Evolutionary conservation across 2,329 filamentous ascomycete genomes (phyloP).

Genomic region (Trichoderma breve): DNA sequence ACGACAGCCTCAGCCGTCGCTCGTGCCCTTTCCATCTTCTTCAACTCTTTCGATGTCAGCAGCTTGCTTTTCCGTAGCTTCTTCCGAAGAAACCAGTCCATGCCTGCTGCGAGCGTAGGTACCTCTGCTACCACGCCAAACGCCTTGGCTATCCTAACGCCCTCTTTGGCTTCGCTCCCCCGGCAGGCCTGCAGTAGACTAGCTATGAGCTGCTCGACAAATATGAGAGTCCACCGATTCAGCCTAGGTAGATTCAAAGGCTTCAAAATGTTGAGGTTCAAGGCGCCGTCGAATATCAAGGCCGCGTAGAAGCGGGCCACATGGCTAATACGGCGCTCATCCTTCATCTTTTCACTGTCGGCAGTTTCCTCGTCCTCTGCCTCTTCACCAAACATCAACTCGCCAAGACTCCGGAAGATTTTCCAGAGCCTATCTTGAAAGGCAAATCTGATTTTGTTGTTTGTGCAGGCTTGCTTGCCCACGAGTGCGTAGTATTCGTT

Average conservation of each 20-base stretch:
- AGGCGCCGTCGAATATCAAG: constrained; percentile 45
- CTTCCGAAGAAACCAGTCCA: constrained; percentile 79
- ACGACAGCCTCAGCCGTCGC: constrained; percentile 35
- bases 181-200: constrained; percentile 67
- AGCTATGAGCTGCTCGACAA: constrained; percentile 78
- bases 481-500: constrained; percentile 94
- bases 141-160: constrained; percentile 60
- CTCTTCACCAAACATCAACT: constrained; percentile 66
- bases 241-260: constrained; percentile 76
- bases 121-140: constrained; percentile 64
- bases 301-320: constrained; percentile 55
- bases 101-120: constrained; percentile 66
- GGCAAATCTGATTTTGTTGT: constrained; percentile 73
- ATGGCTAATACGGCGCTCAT: constrained; percentile 51
- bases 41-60: constrained; percentile 47
- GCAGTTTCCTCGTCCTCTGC: constrained; percentile 53
- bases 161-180: constrained; percentile 47
- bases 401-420: constrained; percentile 81
- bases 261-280: constrained; percentile 55
- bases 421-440: constrained; percentile 89
- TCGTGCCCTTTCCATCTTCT: constrained; percentile 40
- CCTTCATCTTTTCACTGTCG: constrained; percentile 44
- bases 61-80: constrained; percentile 65
- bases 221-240: constrained; percentile 70
- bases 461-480: constrained; percentile 72